A percentile compares a stretch with the other conserved stretches of the same genome.
These are phyloP conservation scores for Mortierella sp. DNA, from an alignment of 371 early-diverging fungal genomes.

Conservation along the genomic window DNA sequence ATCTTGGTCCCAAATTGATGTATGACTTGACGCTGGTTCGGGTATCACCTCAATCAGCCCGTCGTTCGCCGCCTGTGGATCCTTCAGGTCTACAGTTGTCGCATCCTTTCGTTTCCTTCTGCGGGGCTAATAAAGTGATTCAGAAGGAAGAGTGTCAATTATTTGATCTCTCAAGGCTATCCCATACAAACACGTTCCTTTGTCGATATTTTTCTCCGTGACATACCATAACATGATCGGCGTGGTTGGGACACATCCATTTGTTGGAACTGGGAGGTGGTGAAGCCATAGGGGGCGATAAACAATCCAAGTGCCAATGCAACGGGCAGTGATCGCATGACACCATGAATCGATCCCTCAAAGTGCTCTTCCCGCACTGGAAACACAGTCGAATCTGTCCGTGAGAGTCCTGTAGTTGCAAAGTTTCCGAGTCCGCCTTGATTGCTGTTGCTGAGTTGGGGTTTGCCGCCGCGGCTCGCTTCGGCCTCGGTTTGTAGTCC, in stretches of 20 bases:
- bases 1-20: conserved; percentile 30
- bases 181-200: no score
- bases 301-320: conserved; percentile 94
- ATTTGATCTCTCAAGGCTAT: background rate
- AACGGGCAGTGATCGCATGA: conserved; percentile 88
- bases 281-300: conserved; percentile 81
- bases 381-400: conserved; percentile 72
- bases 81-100: conserved; percentile 19
- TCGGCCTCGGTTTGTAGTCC: conserved; percentile 54
- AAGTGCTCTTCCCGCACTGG: conserved; percentile 71
- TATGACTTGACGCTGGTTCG: conserved; percentile 16
- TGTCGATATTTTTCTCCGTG: background rate
- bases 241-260: conserved; percentile 88
- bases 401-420: conserved; percentile 62
- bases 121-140: conserved; percentile 28
- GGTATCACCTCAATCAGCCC: conserved; percentile 58
- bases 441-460: background rate
- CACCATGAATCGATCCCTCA: conserved; percentile 69
- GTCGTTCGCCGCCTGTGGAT: conserved; percentile 42
- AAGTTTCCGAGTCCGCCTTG: conserved; percentile 13
- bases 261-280: conserved; percentile 74
- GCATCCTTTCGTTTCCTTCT: conserved; percentile 46
- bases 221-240: conserved; percentile 34
- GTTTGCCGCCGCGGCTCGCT: conserved; percentile 24
- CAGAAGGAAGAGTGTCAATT: background rate